Evolutionary conservation across 208 protist genomes (phyloP).

Genomic region (Crithidia bombi): DNA sequence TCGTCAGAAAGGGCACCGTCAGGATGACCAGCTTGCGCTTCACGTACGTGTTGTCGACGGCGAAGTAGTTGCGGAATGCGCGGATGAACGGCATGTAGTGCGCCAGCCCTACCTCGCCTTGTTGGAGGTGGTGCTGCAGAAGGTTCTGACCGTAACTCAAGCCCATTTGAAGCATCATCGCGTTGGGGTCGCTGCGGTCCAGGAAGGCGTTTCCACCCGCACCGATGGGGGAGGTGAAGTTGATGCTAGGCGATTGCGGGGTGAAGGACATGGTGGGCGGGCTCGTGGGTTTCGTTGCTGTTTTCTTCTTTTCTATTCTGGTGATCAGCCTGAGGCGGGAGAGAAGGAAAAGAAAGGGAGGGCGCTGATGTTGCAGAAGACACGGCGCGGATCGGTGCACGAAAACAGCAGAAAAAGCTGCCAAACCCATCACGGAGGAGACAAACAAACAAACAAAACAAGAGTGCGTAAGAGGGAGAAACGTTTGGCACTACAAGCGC

Average conservation of each 20-base stretch:
- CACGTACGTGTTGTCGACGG: constrained; percentile 84
- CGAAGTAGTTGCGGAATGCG: constrained; percentile 66
- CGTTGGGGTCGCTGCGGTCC: constrained; percentile 26
- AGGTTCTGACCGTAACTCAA: constrained; percentile 80
- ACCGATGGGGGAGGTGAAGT: constrained; percentile 24
- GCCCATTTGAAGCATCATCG: constrained; percentile 79
- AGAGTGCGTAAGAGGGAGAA: too few relatives aligned
- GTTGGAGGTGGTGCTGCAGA: constrained; percentile 62
- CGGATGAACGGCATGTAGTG: constrained; percentile 69
- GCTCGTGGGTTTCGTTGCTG: background rate
- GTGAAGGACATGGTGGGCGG: constrained; percentile 7
- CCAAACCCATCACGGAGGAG: too few relatives aligned
- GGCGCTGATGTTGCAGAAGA: too few relatives aligned
- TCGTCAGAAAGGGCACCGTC: constrained; percentile 69
- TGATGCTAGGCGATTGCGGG: constrained; percentile 28
- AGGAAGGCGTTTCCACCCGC: constrained; percentile 14
- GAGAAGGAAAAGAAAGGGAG: too few relatives aligned
- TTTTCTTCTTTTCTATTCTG: too few relatives aligned
- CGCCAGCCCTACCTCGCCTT: constrained; percentile 55
- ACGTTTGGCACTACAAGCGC: too few relatives aligned
- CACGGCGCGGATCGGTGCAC: too few relatives aligned
- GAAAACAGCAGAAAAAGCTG: too few relatives aligned
- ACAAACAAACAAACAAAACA: too few relatives aligned
- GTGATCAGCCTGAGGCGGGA: too few relatives aligned
- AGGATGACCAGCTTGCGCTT: constrained; percentile 71